These are phyloP conservation scores for Goffeauzyma gilvescens DNA, from an alignment of 768 basidiomycete species.

Conservation along the genomic window DNA sequence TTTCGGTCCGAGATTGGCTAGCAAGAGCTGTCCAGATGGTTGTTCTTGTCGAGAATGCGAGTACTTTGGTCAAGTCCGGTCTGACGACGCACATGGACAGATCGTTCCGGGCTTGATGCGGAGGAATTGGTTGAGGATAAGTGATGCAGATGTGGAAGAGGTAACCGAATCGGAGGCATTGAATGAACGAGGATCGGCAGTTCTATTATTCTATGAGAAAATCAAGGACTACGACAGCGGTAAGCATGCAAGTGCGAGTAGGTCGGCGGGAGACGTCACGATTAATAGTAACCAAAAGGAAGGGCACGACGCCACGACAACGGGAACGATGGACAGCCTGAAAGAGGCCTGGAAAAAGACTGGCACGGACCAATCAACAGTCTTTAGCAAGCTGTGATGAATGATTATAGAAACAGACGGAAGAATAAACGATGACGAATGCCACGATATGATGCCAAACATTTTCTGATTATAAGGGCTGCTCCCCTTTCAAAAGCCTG, in stretches of 20 bases:
- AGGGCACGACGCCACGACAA: too few species aligned
- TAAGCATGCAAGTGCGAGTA: background rate
- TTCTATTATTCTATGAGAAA: conserved; percentile 91
- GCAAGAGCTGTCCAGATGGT: conserved; percentile 36
- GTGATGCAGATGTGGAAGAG: conserved; percentile 48
- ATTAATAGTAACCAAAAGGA: too few species aligned
- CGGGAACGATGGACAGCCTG: too few species aligned
- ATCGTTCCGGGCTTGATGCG: conserved; percentile 9
- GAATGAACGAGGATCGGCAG: conserved; percentile 41
- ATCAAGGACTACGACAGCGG: conserved; percentile 32
- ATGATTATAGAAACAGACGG: too few species aligned
- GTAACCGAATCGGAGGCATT: conserved; percentile 39
- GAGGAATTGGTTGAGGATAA: conserved; percentile 62
- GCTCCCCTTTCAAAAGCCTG: too few species aligned
- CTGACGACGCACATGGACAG: conserved; percentile 31
- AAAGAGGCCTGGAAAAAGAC: too few species aligned
- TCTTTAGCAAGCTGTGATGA: too few species aligned
- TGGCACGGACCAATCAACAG: too few species aligned
- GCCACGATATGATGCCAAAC: too few species aligned
- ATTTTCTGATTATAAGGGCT: too few species aligned
- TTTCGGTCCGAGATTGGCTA: conserved; percentile 33
- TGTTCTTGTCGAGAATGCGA: conserved; percentile 39
- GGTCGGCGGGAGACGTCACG: conserved; percentile 32
- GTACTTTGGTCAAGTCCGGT: conserved; percentile 42
- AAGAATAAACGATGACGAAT: too few species aligned